Percentiles rank a stretch among this genome's conserved stretches.
These are phyloP conservation scores for Austroboletus festivus DNA, from an alignment of 768 basidiomycete genomes.

Conservation along the genomic window DNA sequence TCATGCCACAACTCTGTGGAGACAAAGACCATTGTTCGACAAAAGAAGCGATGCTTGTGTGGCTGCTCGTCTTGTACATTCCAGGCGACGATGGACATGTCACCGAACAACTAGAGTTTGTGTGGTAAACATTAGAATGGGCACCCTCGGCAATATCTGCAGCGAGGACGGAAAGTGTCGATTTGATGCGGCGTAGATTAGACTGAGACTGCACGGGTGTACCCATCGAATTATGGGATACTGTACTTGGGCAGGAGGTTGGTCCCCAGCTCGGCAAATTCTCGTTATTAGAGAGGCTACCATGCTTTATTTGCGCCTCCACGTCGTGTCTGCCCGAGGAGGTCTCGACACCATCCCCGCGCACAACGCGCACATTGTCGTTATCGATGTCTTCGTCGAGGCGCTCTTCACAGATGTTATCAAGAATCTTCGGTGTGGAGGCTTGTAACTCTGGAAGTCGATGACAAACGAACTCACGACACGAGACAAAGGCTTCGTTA, in stretches of 20 bases:
- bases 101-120: constrained; percentile 24
- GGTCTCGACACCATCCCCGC: constrained; percentile 68
- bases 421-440: constrained; percentile 50
- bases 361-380: constrained; percentile 62
- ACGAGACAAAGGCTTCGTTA: constrained; percentile 65
- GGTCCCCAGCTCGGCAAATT: constrained; percentile 55
- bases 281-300: constrained; percentile 29
- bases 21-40: constrained; percentile 60
- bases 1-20: constrained; percentile 52
- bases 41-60: constrained; percentile 56
- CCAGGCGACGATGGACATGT: constrained; percentile 45
- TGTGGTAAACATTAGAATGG: background rate
- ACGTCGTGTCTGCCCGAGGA: constrained; percentile 39
- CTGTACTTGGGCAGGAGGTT: constrained; percentile 4
- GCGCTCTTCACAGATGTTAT: constrained; percentile 50
- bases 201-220: constrained; percentile 13
- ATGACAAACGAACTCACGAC: constrained; percentile 63
- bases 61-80: constrained; percentile 46
- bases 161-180: constrained; percentile 28
- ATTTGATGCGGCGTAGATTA: constrained; percentile 29
- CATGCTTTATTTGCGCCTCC: constrained; percentile 34
- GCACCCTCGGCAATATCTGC: constrained; percentile 11
- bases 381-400: constrained; percentile 72
- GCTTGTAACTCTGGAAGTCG: constrained; percentile 53
- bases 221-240: constrained; percentile 7